Evolutionary conservation across 164 flowering plant species (phyloP).

Genomic region (Vitis labrusca): DNA sequence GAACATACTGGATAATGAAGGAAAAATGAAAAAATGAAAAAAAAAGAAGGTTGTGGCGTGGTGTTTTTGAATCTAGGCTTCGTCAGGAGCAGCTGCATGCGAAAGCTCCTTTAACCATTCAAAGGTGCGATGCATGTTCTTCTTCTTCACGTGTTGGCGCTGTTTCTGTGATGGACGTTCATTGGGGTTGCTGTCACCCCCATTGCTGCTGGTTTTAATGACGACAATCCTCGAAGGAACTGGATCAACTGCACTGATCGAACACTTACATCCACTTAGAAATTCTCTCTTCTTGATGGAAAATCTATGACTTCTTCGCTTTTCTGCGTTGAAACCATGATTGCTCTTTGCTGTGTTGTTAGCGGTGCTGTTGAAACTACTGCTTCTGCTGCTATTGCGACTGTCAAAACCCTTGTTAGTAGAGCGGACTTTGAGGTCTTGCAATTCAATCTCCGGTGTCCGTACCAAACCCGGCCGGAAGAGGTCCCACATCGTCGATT

Average conservation of each 20-base stretch:
- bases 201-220: slow-evolving; percentile 11
- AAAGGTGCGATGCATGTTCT: slow-evolving; percentile 55
- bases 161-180: slow-evolving; percentile 14
- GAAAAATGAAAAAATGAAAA: background rate
- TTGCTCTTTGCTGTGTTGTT: slow-evolving; percentile 2
- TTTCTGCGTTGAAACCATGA: background rate
- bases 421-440: slow-evolving; percentile 37
- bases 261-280: slow-evolving; percentile 53
- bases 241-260: slow-evolving; percentile 37
- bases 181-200: slow-evolving; percentile 2
- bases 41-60: background rate
- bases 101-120: slow-evolving; percentile 86
- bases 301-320: slow-evolving; percentile 10
- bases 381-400: slow-evolving; percentile 34
- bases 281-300: slow-evolving; percentile 8
- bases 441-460: slow-evolving; percentile 60
- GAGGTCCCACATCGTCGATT: slow-evolving; percentile 52
- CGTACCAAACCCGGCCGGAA: slow-evolving; percentile 56
- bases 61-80: background rate
- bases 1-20: background rate
- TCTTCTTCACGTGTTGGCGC: slow-evolving; percentile 29
- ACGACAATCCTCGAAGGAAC: slow-evolving; percentile 29
- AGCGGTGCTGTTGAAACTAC: slow-evolving; percentile 7
- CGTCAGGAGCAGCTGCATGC: slow-evolving; percentile 26
- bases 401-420: slow-evolving; percentile 23